Evolutionary conservation across 2,329 filamentous ascomycete species (phyloP).

Genomic region (Pyricularia grisea): DNA sequence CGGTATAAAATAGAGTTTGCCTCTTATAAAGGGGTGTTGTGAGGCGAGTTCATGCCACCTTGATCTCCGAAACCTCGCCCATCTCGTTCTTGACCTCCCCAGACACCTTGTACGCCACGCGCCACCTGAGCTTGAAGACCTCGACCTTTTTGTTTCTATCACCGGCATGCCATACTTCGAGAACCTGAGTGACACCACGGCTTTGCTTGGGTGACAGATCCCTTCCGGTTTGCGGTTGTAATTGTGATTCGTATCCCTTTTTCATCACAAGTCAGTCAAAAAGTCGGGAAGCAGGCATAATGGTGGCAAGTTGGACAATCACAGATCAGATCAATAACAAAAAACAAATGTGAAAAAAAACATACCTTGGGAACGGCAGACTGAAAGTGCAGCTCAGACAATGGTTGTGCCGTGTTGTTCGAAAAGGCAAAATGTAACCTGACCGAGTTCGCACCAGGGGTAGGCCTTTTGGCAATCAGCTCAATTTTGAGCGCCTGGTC

Average conservation of each 20-base stretch:
- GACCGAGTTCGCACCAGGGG: conserved; percentile 46
- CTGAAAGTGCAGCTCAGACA: conserved; percentile 81
- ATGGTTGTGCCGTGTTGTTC: conserved; percentile 61
- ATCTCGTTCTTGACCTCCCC: conserved; percentile 63
- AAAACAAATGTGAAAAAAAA: not conserved
- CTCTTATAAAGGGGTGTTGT: not conserved
- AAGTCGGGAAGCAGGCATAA: conserved; percentile 5
- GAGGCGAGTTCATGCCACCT: conserved; percentile 46
- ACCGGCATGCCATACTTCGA: conserved; percentile 65
- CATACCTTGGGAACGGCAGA: conserved; percentile 85
- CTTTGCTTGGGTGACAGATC: conserved; percentile 63
- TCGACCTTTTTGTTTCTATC: conserved; percentile 60
- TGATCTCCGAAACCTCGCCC: conserved; percentile 74
- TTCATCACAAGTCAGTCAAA: not conserved
- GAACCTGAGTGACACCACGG: conserved; percentile 70
- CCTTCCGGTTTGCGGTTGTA: conserved; percentile 79
- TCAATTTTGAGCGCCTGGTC: conserved; percentile 64
- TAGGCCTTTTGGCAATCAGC: conserved; percentile 57
- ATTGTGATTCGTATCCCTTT: conserved; percentile 69
- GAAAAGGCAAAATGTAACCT: conserved; percentile 72
- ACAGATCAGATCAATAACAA: not conserved
- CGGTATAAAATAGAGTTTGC: not conserved
- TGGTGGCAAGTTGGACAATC: not conserved
- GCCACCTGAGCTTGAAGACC: conserved; percentile 84
- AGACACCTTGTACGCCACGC: conserved; percentile 62